Base-by-base conservation (phyloP, 1,284 basidiomycete species). In the Trichosporon faecale region DNA sequence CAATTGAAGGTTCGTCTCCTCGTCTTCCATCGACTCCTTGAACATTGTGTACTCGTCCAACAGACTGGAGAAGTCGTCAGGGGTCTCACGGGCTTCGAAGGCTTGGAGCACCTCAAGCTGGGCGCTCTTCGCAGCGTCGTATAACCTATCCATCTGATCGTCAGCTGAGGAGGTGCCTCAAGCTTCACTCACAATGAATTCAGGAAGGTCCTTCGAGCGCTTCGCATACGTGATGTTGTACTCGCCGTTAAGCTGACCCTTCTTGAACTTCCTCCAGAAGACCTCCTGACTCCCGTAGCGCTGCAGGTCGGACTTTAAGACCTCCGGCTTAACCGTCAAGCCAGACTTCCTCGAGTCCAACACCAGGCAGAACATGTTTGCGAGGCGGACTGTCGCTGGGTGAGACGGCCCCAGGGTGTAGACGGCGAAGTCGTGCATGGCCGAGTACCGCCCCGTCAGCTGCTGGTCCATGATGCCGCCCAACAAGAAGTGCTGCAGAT, bases 341-440 rank as follows among this genome's bases (percentile, higher is more conserved):
- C 80, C 79, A 35, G 76, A 78, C 71, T 82, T 82, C 12, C 76
- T 66, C 3, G 78, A 78, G 71, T 80, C 80, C 0, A 80, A 75
- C 7, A 82, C 77, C 25, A 69, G 72, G 40, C 76, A 77, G 72
- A 79, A 80, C 75, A 77, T 79, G 69, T 67, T 70, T 12, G 77
- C 80, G 4, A 82, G 72, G 0, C 78, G 74, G 21, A 82, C 66
- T 0, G 78, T 76, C 2, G 73, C 66, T 0, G 70, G 72, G 64
- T 82, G 76, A 33, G 63, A 72, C 11, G 73, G 72, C 0, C 79
- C 80, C 9, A 70, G 65, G 44, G 64, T 73, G 70, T 80, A 81
- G 25, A 76, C 76, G 0, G 79, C 76, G 33, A 75, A 77, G 12
- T 73, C 77, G 64, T 81, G 80, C 66, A 77, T 49, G 12, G 74